Evolutionary conservation across 2,329 filamentous ascomycete genomes (phyloP).

Genomic region (Colletotrichum cordylinicola): DNA sequence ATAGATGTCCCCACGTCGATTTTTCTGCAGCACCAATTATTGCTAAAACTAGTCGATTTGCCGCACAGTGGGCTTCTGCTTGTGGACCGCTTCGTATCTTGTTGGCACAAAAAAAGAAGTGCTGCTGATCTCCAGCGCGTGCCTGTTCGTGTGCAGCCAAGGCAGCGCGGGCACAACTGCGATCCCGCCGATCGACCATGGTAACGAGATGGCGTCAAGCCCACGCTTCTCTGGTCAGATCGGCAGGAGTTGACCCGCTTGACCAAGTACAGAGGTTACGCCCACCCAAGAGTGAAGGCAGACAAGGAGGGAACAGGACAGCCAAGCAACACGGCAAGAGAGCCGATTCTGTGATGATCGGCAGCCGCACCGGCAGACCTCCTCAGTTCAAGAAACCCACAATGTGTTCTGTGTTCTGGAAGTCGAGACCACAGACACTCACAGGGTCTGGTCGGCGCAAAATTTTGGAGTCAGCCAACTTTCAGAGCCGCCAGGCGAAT

Average conservation of each 20-base stretch:
- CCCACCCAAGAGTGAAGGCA: background rate
- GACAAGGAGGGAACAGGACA: background rate
- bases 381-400: background rate
- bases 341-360: background rate
- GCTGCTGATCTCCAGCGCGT: background rate
- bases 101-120: background rate
- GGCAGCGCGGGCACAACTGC: background rate
- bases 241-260: background rate
- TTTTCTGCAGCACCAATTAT: background rate
- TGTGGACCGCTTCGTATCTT: constrained; percentile 11
- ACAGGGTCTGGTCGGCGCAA: background rate
- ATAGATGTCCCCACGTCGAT: background rate
- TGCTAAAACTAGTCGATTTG: background rate
- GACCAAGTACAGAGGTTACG: background rate
- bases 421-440: background rate
- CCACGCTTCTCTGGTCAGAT: constrained; percentile 5
- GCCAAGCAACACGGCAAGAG: background rate
- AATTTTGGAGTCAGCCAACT: background rate
- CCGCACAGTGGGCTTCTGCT: background rate
- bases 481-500: background rate
- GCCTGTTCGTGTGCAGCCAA: background rate
- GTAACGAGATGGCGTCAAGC: constrained; percentile 3
- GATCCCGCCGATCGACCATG: constrained; percentile 3
- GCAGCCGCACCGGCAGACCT: background rate
- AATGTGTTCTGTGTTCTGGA: background rate